phyloP scores from a whole-genome alignment of 208 protist species.

The Leishmania aethiopica region DNA sequence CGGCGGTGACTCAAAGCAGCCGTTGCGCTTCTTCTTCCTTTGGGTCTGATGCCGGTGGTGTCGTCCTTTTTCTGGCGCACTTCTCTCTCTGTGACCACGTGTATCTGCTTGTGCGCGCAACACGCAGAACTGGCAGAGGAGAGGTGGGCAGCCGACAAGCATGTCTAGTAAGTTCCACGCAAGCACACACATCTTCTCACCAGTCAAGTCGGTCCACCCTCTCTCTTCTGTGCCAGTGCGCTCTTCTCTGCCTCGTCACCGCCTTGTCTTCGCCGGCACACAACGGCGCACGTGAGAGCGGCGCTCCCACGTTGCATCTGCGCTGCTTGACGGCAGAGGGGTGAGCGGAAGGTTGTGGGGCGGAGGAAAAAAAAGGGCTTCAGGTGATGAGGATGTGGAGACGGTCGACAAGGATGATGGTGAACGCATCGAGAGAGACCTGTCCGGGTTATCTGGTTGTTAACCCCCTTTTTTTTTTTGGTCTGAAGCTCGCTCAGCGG shows the following conservation, averaged over 20 bases:
- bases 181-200: neutral
- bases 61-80: too few species aligned
- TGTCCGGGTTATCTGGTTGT: neutral
- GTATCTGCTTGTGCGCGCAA: neutral
- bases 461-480: neutral
- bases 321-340: neutral
- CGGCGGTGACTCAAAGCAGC: neutral
- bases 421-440: neutral
- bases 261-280: neutral
- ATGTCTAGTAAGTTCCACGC: neutral
- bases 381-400: neutral
- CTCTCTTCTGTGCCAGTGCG: neutral
- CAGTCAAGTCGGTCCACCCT: neutral
- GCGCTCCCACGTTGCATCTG: neutral
- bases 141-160: neutral
- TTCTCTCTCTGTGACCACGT: neutral
- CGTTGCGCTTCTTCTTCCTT: neutral
- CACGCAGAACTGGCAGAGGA: neutral
- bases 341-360: too few species aligned
- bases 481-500: too few species aligned
- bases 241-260: neutral
- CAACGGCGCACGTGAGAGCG: neutral
- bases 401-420: neutral
- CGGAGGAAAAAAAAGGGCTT: neutral
- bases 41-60: too few species aligned